phyloP scores from a whole-genome alignment of 768 basidiomycete genomes.

The Mycena vitilis region DNA sequence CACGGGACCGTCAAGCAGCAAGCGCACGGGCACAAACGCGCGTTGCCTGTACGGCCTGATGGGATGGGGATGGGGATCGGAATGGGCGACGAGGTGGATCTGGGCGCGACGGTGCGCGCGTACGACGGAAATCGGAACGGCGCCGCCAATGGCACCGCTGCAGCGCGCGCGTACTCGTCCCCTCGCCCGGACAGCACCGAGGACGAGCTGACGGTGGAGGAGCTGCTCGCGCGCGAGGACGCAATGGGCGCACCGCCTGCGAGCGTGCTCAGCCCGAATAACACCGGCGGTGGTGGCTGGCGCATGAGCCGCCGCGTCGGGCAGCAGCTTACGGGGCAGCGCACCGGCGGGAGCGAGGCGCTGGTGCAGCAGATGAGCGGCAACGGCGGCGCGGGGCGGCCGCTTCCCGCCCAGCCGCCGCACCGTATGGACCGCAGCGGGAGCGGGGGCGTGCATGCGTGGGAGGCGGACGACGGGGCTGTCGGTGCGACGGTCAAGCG shows the following conservation, averaged over 20 bases:
- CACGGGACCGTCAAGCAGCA: slow-evolving; percentile 18
- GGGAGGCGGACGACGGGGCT: slow-evolving; percentile 33
- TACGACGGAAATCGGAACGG: background rate
- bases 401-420: slow-evolving; percentile 24
- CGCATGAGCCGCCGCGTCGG: background rate
- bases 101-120: slow-evolving; percentile 26
- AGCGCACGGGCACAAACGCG: slow-evolving; percentile 1
- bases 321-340: slow-evolving; percentile 2
- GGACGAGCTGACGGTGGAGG: slow-evolving; percentile 36
- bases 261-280: background rate
- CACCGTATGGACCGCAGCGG: background rate
- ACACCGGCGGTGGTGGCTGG: no score
- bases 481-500: slow-evolving; percentile 30
- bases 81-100: slow-evolving; percentile 14
- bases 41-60: slow-evolving; percentile 27
- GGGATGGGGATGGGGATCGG: background rate
- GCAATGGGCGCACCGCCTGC: background rate
- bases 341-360: background rate
- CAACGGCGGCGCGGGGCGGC: slow-evolving; percentile 7
- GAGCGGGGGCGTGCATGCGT: slow-evolving; percentile 33
- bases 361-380: no score
- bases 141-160: background rate
- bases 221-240: slow-evolving; percentile 28
- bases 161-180: no score
- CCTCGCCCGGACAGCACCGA: no score